Percentiles rank a stretch among this genome's conserved stretches.
Conservation (phyloP, 2,329 filamentous ascomycete genomes). For the Cordyceps militaris region DNA sequence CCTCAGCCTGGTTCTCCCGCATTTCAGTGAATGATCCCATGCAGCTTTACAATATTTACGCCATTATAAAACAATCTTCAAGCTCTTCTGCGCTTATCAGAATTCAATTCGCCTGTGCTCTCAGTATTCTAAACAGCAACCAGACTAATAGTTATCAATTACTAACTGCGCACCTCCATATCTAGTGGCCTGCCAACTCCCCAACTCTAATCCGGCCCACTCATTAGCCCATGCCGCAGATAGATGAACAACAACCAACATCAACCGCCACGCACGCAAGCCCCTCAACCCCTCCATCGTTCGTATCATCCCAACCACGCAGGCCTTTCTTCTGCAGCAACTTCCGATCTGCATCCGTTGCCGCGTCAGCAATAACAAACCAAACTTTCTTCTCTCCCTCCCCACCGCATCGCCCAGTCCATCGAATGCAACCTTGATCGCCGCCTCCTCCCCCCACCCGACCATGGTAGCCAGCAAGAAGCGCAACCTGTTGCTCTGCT, state of each 20-base stretch:
- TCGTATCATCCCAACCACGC: background rate
- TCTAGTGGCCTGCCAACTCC: background rate
- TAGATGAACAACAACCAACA: too few species aligned
- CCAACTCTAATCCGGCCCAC: background rate
- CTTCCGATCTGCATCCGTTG: background rate
- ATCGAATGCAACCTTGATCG: background rate
- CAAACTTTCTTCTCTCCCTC: background rate
- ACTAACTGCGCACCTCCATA: background rate
- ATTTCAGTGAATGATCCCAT: background rate
- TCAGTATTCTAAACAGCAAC: too few species aligned
- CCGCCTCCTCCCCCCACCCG: background rate
- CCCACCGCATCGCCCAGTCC: background rate
- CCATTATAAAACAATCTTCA: too few species aligned
- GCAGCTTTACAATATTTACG: too few species aligned
- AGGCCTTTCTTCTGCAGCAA: background rate
- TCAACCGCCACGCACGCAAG: background rate
- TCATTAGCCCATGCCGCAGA: background rate
- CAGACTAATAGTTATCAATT: too few species aligned
- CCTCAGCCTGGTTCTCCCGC: background rate
- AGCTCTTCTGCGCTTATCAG: too few species aligned
- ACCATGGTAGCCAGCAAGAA: background rate
- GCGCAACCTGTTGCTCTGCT: conserved; percentile 48
- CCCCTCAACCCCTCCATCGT: background rate
- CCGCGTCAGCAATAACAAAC: background rate
- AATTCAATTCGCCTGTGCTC: too few species aligned